phyloP scores from a whole-genome alignment of 176 grass and related monocot species.

The Aegilops longissima region DNA sequence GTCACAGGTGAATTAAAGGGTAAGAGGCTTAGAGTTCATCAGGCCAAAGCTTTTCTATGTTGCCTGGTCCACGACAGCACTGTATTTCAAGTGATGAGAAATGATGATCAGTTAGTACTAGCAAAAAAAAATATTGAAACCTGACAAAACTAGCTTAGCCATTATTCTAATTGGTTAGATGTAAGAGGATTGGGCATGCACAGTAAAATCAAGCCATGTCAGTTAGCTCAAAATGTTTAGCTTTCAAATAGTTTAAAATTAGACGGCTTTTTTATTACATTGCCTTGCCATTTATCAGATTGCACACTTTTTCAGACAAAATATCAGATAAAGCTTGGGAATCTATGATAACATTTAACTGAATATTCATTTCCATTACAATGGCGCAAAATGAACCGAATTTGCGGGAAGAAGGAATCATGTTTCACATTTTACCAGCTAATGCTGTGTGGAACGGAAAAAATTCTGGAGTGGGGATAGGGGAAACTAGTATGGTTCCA shows the following conservation, averaged over 20 bases:
- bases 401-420: not conserved
- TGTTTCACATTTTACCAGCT: not conserved
- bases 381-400: slow-evolving; percentile 11
- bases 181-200: not conserved
- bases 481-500: slow-evolving; percentile 4
- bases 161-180: not conserved
- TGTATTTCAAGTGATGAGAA: slow-evolving; percentile 9
- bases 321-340: slow-evolving; percentile 19
- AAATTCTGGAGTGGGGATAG: not conserved
- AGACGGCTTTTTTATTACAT: not conserved
- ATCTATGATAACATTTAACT: not conserved
- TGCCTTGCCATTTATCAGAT: not conserved
- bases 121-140: not conserved
- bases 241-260: slow-evolving; percentile 19
- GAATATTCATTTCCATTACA: slow-evolving; percentile 18
- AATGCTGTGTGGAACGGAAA: not conserved
- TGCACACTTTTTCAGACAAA: not conserved
- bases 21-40: not conserved
- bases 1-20: not conserved
- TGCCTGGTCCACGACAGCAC: not conserved
- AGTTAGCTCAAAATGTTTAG: slow-evolving; percentile 11
- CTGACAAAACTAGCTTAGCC: slow-evolving; percentile 2
- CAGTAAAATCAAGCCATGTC: not conserved
- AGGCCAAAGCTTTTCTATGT: not conserved
- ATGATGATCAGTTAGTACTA: slow-evolving; percentile 10